Conservation (phyloP, 2,329 filamentous ascomycete species). For the Chlorencoelia australis region DNA sequence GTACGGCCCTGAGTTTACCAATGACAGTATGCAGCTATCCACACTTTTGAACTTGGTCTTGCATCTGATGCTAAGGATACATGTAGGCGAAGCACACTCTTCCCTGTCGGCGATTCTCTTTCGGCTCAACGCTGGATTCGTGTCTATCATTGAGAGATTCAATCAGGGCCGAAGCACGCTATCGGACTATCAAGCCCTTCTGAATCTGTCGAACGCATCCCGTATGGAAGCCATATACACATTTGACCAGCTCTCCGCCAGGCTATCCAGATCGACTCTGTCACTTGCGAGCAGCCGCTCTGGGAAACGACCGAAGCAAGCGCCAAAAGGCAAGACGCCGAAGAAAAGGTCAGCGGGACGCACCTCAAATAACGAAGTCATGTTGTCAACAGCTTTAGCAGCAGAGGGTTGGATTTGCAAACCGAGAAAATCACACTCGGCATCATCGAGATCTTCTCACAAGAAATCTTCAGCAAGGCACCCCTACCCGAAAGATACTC, state of each 20-base stretch:
- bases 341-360: neutral
- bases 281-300: neutral
- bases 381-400: conserved; percentile 12
- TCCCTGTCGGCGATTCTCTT: conserved; percentile 30
- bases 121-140: conserved; percentile 34
- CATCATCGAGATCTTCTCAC: conserved; percentile 3
- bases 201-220: conserved; percentile 37
- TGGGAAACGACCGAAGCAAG: neutral
- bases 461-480: neutral
- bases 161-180: conserved; percentile 26
- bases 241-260: conserved; percentile 37
- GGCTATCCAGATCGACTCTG: conserved; percentile 23
- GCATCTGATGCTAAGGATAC: neutral
- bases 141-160: conserved; percentile 30
- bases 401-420: conserved; percentile 17
- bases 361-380: neutral
- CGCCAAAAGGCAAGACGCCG: no score
- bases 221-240: conserved; percentile 38
- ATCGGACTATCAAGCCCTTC: conserved; percentile 38
- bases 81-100: conserved; percentile 21
- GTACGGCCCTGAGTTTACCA: conserved; percentile 33
- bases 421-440: neutral
- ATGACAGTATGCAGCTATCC: conserved; percentile 18
- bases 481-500: neutral
- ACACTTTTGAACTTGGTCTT: conserved; percentile 1